Evolutionary conservation across 2,329 filamentous ascomycete genomes (phyloP).

Genomic region (Basipetospora chlamydospora): DNA sequence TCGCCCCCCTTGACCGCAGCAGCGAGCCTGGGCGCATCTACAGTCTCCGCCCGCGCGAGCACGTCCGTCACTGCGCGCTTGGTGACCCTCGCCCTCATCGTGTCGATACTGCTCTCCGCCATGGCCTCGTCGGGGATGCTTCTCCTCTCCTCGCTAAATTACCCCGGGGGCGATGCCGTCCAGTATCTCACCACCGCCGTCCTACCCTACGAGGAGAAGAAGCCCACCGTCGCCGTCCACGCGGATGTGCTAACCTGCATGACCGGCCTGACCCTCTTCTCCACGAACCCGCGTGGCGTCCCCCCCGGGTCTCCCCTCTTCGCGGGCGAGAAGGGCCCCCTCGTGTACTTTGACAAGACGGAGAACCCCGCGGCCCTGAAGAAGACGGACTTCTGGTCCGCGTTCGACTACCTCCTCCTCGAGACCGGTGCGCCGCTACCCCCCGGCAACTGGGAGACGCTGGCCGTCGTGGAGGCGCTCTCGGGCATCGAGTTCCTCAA

Average conservation of each 20-base stretch:
- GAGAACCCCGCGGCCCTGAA: slow-evolving; percentile 33
- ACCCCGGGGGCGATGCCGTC: slow-evolving; percentile 78
- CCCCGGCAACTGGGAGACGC: slow-evolving; percentile 36
- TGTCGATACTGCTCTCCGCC: slow-evolving; percentile 47
- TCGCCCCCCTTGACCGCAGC: slow-evolving; percentile 68
- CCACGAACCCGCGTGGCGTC: slow-evolving; percentile 28
- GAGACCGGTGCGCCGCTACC: slow-evolving; percentile 34
- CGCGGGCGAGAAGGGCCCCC: slow-evolving; percentile 12
- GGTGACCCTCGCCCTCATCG: slow-evolving; percentile 32
- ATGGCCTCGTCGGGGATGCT: slow-evolving; percentile 52
- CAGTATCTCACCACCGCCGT: slow-evolving; percentile 29
- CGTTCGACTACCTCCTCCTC: slow-evolving; percentile 47
- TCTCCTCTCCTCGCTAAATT: slow-evolving; percentile 74
- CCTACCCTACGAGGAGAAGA: slow-evolving; percentile 13
- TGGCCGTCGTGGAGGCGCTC: slow-evolving; percentile 43
- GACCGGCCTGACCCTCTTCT: slow-evolving; percentile 56
- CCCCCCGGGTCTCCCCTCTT: no score
- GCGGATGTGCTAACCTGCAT: slow-evolving; percentile 55
- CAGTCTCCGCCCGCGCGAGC: slow-evolving; percentile 49
- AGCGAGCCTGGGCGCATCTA: slow-evolving; percentile 58
- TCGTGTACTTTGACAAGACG: slow-evolving; percentile 44
- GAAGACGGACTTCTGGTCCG: slow-evolving; percentile 42
- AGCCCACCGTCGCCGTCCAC: slow-evolving; percentile 32
- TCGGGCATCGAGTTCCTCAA: slow-evolving; percentile 42
- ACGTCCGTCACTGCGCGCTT: slow-evolving; percentile 31